These are phyloP conservation scores for Aspergillus alliaceus DNA, from an alignment of 2,329 filamentous ascomycete genomes.

Conservation along the genomic window DNA sequence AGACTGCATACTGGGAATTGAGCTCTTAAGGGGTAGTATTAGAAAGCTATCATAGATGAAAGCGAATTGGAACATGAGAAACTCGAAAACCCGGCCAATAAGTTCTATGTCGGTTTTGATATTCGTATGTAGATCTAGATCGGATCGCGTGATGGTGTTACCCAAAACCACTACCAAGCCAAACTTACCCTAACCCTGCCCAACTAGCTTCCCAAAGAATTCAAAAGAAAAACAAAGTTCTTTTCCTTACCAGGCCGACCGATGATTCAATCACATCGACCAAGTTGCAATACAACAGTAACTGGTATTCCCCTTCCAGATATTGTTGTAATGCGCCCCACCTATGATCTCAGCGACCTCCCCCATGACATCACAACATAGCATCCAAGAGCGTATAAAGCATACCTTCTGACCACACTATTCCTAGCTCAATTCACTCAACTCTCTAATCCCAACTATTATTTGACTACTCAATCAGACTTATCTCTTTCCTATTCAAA, in stretches of 20 bases:
- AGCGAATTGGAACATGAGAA: no score
- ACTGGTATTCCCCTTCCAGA: background rate
- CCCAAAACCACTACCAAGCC: background rate
- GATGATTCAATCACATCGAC: background rate
- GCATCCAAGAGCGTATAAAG: conserved; percentile 9
- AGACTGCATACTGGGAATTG: no score
- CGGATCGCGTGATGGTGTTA: no score
- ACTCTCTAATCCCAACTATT: background rate
- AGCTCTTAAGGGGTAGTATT: no score
- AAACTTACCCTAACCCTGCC: background rate
- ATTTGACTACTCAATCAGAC: background rate
- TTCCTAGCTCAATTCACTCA: background rate
- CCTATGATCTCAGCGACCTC: conserved; percentile 21
- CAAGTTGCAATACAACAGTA: background rate
- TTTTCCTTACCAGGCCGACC: background rate
- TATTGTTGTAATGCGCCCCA: conserved; percentile 7
- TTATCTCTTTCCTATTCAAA: background rate
- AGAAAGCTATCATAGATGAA: no score
- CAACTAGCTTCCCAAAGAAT: background rate
- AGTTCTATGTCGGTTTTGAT: no score
- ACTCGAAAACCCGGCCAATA: no score
- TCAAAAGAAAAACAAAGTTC: background rate
- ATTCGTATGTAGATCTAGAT: no score
- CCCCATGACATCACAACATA: conserved; percentile 12
- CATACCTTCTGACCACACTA: background rate